Base-by-base conservation (phyloP, 75 land plant species). In the Sequoiadendron giganteum region DNA sequence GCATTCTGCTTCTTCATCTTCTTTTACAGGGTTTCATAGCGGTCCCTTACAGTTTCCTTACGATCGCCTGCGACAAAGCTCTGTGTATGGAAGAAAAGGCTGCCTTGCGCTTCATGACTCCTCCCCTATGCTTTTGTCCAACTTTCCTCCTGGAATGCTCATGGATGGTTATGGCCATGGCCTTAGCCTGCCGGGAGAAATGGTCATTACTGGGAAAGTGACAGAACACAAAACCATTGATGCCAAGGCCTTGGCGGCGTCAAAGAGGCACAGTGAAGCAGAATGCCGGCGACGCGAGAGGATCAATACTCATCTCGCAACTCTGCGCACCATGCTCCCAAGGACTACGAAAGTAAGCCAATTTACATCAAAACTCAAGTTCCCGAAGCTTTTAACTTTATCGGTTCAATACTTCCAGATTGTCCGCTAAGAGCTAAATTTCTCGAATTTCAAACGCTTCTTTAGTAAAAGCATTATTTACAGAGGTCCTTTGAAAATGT, bases 241-340 rank as follows among this genome's bases (percentile, higher is more conserved):
- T 85, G 98, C 97, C 7, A 96, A 95, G 88, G 97, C 95, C 0
- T 92, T 96, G 40, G 98, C 97, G 6, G 97, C 98, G 5, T 95
- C 95, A 19, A 95, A 94, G 90, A 96, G 93, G 89, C 96, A 96
- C 88, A 95, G 96, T 88, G 98, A 96, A 89, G 98, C 96, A 38
- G 98, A 96, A 87, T 87, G 96, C 56, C 86, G 95, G 30, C 65
- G 98, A 18, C 89, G 98, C 19, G 94, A 95, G 87, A 77, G 98
- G 54, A 96, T 96, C 88, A 96, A 95, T 87, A 91, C 87, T 89
- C 96, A 95, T 86, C 95, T 96, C 68, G 92, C 93, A 72, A 94
- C 91, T 83, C 90, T 96, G 39, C 92, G 98, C 25, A 95, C 93
- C 89, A 56, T 96, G 52, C 92, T 96, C 10, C 98, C 96, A 15